Percentiles rank a stretch among this genome's conserved stretches.
These are phyloP conservation scores for Sclerotinia minor DNA, from an alignment of 2,329 filamentous ascomycete species.

Conservation along the genomic window DNA sequence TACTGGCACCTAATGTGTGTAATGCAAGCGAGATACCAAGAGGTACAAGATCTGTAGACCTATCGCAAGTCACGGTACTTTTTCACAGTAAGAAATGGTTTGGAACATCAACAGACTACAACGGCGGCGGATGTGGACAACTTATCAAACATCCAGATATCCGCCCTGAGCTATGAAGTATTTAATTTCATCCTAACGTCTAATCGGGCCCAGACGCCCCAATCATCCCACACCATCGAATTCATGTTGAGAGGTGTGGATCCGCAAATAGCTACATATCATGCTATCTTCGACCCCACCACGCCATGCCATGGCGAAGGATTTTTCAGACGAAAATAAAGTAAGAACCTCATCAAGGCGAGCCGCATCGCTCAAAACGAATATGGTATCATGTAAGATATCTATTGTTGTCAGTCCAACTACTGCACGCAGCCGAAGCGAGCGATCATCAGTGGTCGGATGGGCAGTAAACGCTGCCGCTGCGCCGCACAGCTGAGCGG, in stretches of 20 bases:
- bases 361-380: background rate
- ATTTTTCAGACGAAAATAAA: background rate
- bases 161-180: background rate
- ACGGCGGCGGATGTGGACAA: background rate
- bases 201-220: background rate
- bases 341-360: background rate
- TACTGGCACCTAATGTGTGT: background rate
- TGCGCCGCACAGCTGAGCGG: background rate
- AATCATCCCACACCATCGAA: background rate
- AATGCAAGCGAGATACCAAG: background rate
- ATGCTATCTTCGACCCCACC: background rate
- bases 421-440: conserved; percentile 4
- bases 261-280: conserved; percentile 8
- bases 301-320: background rate
- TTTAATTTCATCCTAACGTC: background rate
- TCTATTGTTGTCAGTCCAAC: background rate
- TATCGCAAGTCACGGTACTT: background rate
- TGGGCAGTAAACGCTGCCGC: conserved; percentile 14
- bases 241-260: background rate
- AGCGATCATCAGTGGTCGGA: conserved; percentile 3
- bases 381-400: background rate
- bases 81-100: background rate
- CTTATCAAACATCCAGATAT: background rate
- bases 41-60: background rate
- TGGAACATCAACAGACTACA: background rate